Base-by-base conservation (phyloP, 257 asterid species). In the Solanum chilense region DNA sequence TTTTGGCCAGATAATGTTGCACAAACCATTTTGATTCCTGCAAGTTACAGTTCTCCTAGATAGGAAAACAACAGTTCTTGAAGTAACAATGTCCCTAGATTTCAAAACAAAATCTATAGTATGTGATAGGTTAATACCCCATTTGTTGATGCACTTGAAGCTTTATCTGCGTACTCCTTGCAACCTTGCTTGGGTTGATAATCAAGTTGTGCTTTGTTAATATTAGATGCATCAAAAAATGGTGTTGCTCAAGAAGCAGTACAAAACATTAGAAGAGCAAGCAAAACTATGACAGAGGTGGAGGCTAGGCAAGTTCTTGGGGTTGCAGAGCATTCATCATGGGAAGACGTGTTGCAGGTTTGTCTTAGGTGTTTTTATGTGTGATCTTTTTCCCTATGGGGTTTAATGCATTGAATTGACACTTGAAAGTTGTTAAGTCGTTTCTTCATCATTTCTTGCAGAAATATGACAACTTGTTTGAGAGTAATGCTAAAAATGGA, bases 291-390 rank as follows among this genome's bases (percentile, higher is more conserved):
- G 98, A 86, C 97, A 0, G 98, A 94, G 90, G 66, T 92, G 35
- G 97, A 95, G 92, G 98, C 98, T 5, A 93, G 97, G 90, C 95
- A 95, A 89, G 90, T 95, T 75, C 96, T 95, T 23, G 98, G 97
- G 14, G 97, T 93, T 44, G 37, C 94, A 9, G 98, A 95, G 88
- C 89, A 92, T 33, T 73, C 93, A n/a, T 71, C 96, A 37, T 92
- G 97, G 98, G 98, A 95, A 88, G 98, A 94, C 85, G 88, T 94
- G 90, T 83, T 89, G 87, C 88, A 95, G 97, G 98, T 91, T 86
- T 85, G 64, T 66, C 69, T 60, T 85, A 69, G 47, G 66, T 45
- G 45, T 76, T 14, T 68, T 82, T 81, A 21, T 9, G 8, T 7
- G 14, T n/a, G 11, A 42, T 27, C 21, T 12, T 47, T 76, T 41